These are phyloP conservation scores for Phytophthora hybrid DNA, from an alignment of 352 stramenopile species.

Conservation along the genomic window DNA sequence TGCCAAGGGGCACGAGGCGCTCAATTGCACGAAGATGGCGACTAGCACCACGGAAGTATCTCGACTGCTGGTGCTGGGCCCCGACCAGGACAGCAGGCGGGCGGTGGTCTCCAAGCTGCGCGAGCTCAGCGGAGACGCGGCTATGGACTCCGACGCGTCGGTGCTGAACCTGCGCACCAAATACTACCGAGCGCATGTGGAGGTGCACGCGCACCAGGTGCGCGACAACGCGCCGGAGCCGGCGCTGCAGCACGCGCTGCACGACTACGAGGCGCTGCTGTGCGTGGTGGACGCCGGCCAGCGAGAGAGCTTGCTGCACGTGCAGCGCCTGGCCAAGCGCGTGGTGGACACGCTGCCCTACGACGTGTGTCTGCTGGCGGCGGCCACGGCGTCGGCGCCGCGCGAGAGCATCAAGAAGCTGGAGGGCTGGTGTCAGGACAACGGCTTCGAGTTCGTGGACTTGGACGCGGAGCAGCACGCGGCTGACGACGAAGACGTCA, in stretches of 20 bases:
- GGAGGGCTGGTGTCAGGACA: constrained; percentile 64
- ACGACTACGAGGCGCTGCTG: constrained; percentile 71
- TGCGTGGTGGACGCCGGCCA: constrained; percentile 57
- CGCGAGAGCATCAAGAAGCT: constrained; percentile 45
- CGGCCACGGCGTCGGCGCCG: constrained; percentile 31
- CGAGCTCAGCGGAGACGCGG: constrained; percentile 42
- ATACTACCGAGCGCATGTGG: constrained; percentile 71
- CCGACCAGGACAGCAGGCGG: constrained; percentile 33
- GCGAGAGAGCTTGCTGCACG: constrained; percentile 53
- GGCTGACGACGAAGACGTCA: neutral
- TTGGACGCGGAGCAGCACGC: constrained; percentile 16
- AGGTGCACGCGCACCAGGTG: constrained; percentile 62
- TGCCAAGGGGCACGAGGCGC: constrained; percentile 11
- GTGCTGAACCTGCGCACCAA: constrained; percentile 63
- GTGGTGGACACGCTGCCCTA: constrained; percentile 60
- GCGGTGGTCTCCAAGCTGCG: constrained; percentile 40
- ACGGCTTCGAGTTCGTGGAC: constrained; percentile 71
- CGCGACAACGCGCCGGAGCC: constrained; percentile 47
- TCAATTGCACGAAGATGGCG: constrained; percentile 15
- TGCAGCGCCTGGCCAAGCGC: constrained; percentile 51
- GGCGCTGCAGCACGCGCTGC: constrained; percentile 45
- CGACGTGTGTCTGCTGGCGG: constrained; percentile 69
- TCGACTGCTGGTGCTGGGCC: constrained; percentile 56
- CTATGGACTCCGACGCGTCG: constrained; percentile 17
- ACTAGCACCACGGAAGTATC: constrained; percentile 27